Conservation (phyloP, 345 rosid species). For the Eutrema yunnanense region DNA sequence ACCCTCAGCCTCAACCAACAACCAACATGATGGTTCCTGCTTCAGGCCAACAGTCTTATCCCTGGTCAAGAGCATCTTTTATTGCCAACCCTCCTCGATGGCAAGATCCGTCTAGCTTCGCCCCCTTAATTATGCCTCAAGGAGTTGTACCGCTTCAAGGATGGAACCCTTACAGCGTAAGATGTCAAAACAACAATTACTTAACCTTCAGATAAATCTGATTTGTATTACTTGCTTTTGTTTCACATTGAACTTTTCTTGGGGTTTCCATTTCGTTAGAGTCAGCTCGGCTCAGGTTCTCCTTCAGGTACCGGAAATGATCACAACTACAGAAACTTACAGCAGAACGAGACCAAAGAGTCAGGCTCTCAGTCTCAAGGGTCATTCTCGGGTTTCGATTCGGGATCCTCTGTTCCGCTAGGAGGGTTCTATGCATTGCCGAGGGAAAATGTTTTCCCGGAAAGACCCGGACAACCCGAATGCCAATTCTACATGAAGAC, state of each 20-base stretch:
- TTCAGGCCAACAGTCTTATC: conserved; percentile 65
- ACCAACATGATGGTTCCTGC: conserved; percentile 86
- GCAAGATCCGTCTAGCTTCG: conserved; percentile 86
- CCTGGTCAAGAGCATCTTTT: conserved; percentile 90
- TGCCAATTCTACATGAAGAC: conserved; percentile 99
- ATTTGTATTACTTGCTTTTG: not conserved
- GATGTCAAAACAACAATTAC: conserved; percentile 17
- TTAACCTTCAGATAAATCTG: not conserved
- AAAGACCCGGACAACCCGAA: conserved; percentile 95
- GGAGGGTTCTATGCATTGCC: conserved; percentile 72
- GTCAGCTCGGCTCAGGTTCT: conserved; percentile 78
- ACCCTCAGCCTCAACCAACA: conserved; percentile 93
- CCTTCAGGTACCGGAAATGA: conserved; percentile 68
- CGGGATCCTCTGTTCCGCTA: conserved; percentile 55
- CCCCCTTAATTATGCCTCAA: conserved; percentile 81
- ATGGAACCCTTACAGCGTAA: conserved; percentile 87
- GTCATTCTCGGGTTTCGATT: conserved; percentile 46
- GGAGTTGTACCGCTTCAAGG: conserved; percentile 89
- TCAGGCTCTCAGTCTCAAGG: conserved; percentile 34
- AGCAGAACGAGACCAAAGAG: conserved; percentile 49
- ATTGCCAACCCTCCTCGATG: conserved; percentile 92
- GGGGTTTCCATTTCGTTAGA: conserved; percentile 36
- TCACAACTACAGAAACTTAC: conserved; percentile 56
- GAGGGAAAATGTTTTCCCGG: conserved; percentile 84
- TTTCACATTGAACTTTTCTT: not conserved